These are phyloP conservation scores for Termitomyces sp. DNA, from an alignment of 768 basidiomycete species.

Conservation along the genomic window DNA sequence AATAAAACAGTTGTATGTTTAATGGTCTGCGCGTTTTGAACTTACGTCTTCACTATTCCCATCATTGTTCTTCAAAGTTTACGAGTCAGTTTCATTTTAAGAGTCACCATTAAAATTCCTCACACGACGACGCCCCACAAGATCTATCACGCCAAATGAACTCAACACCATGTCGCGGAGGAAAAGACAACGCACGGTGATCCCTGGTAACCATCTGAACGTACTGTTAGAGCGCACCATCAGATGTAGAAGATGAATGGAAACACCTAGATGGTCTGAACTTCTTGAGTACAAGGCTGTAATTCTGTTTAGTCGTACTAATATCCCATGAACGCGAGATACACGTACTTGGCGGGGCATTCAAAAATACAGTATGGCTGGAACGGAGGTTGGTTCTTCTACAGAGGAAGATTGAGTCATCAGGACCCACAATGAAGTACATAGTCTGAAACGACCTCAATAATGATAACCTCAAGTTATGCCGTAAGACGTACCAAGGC, in stretches of 20 bases:
- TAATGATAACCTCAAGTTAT: background rate
- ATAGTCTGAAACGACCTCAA: constrained; percentile 40
- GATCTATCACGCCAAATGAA: constrained; percentile 29
- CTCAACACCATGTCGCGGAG: background rate
- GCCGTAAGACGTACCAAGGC: constrained; percentile 41
- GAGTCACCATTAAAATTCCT: constrained; percentile 11
- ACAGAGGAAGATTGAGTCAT: background rate
- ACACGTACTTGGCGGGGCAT: constrained; percentile 62
- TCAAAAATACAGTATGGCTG: constrained; percentile 63
- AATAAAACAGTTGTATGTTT: background rate
- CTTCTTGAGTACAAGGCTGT: constrained; percentile 51
- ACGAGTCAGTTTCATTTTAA: background rate
- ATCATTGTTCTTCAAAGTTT: constrained; percentile 44
- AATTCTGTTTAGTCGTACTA: background rate
- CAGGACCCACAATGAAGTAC: constrained; percentile 57
- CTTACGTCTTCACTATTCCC: constrained; percentile 64
- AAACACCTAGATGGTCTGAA: constrained; percentile 56
- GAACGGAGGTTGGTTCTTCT: background rate
- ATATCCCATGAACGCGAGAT: background rate
- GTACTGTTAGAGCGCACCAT: constrained; percentile 1
- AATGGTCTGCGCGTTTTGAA: background rate
- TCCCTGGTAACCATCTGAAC: constrained; percentile 57
- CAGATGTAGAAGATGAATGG: background rate
- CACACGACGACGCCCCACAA: constrained; percentile 64
- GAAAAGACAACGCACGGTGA: constrained; percentile 38